Percentiles rank a stretch among this genome's conserved stretches.
These are phyloP conservation scores for Phytophthora tentaculata DNA, from an alignment of 352 stramenopile species.

Conservation along the genomic window DNA sequence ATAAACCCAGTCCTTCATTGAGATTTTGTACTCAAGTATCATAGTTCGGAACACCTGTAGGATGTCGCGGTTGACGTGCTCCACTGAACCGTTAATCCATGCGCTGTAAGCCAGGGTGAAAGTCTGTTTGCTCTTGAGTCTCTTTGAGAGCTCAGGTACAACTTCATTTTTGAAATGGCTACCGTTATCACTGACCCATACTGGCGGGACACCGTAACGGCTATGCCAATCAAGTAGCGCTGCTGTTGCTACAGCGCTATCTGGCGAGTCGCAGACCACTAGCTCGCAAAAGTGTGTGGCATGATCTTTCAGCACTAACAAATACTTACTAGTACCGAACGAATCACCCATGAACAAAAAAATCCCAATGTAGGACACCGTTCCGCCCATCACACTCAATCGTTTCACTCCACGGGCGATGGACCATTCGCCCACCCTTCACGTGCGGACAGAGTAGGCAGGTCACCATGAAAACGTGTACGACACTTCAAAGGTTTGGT, in stretches of 20 bases:
- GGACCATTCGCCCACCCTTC: background rate
- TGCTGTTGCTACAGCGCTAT: conserved; percentile 1
- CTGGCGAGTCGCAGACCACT: conserved; percentile 19
- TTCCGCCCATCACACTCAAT: conserved; percentile 15
- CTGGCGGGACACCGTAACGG: conserved; percentile 3
- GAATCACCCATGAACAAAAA: conserved; percentile 3
- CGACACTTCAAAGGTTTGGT: background rate
- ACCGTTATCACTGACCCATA: conserved; percentile 5
- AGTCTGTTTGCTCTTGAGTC: conserved; percentile 27
- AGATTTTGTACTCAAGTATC: conserved; percentile 33
- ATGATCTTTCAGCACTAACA: conserved; percentile 39
- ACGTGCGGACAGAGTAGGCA: conserved; percentile 14
- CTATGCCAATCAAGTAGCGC: conserved; percentile 10
- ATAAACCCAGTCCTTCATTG: conserved; percentile 25
- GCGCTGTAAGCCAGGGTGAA: conserved; percentile 38
- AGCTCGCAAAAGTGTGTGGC: conserved; percentile 39
- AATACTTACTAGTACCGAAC: conserved; percentile 16
- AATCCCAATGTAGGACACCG: conserved; percentile 7
- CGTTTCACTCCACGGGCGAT: conserved; percentile 1
- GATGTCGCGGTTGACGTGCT: conserved; percentile 36
- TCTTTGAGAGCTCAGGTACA: conserved; percentile 17
- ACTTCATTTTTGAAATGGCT: conserved; percentile 17
- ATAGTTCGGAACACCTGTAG: conserved; percentile 38
- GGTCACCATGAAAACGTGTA: background rate
- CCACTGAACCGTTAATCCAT: conserved; percentile 41